phyloP scores from a whole-genome alignment of 2,329 filamentous ascomycete genomes.

The Pseudopithomyces maydicus region DNA sequence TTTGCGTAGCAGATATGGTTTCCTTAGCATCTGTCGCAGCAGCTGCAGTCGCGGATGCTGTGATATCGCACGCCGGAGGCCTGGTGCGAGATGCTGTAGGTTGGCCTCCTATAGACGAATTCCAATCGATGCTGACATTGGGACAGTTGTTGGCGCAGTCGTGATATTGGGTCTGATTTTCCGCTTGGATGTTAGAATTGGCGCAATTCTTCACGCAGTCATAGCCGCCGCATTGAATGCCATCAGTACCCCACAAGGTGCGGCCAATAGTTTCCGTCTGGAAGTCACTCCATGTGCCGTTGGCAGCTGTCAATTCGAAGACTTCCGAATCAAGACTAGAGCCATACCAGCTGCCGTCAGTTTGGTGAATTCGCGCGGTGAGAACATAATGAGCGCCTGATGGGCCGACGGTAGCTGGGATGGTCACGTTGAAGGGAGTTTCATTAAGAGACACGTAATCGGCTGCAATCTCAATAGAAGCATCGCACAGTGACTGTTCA shows the following conservation, averaged over 20 bases:
- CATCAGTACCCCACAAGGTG: constrained; percentile 19
- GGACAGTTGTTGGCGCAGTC: constrained; percentile 18
- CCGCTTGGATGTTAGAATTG: background rate
- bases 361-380: constrained; percentile 11
- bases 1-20: background rate
- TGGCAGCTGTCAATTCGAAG: constrained; percentile 16
- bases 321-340: constrained; percentile 13
- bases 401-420: constrained; percentile 17
- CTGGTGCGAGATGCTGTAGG: constrained; percentile 13
- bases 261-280: constrained; percentile 12
- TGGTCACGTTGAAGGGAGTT: constrained; percentile 18
- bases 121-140: constrained; percentile 14
- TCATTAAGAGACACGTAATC: constrained; percentile 11
- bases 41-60: background rate
- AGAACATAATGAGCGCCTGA: constrained; percentile 20
- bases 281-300: constrained; percentile 12
- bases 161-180: constrained; percentile 4
- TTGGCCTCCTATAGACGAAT: constrained; percentile 15
- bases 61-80: background rate
- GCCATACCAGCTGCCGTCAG: constrained; percentile 21
- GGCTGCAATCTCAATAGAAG: constrained; percentile 7
- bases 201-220: constrained; percentile 15
- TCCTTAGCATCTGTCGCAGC: background rate
- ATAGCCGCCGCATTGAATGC: constrained; percentile 12
- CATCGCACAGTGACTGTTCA: constrained; percentile 16